phyloP scores from a whole-genome alignment of 1,139 yeast genomes.

The Yamadazyma mexicana region DNA sequence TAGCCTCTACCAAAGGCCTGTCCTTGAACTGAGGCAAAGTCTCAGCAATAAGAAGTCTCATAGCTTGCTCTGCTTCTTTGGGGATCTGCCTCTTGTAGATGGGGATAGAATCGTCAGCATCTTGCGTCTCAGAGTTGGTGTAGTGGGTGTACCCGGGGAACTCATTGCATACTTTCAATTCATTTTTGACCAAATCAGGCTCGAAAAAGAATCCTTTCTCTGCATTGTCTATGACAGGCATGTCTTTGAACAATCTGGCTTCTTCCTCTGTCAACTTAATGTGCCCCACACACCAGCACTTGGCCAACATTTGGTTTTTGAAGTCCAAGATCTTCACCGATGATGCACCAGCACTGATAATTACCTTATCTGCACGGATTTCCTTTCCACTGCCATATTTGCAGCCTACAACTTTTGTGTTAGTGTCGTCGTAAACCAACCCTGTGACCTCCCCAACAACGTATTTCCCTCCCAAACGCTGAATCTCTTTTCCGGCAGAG shows the following conservation, averaged over 20 bases:
- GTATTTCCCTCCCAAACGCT: slow-evolving; percentile 27
- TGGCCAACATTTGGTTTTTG: slow-evolving; percentile 20
- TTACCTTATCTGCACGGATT: slow-evolving; percentile 21
- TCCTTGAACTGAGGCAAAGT: slow-evolving; percentile 9
- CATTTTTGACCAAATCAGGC: slow-evolving; percentile 17
- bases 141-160: slow-evolving; percentile 16
- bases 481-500: slow-evolving; percentile 22
- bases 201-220: slow-evolving; percentile 26
- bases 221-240: slow-evolving; percentile 38
- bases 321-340: slow-evolving; percentile 30
- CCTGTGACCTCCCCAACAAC: slow-evolving; percentile 24
- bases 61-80: slow-evolving; percentile 3
- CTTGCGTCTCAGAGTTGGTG: slow-evolving; percentile 6
- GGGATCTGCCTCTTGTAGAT: slow-evolving; percentile 4
- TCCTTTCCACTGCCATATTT: slow-evolving; percentile 7
- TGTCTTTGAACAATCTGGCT: slow-evolving; percentile 20
- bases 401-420: slow-evolving; percentile 11
- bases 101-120: slow-evolving; percentile 5
- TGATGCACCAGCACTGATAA: slow-evolving; percentile 36
- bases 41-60: slow-evolving; percentile 14
- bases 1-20: slow-evolving; percentile 12
- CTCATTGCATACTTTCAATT: slow-evolving; percentile 14
- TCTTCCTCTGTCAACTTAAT: slow-evolving; percentile 31
- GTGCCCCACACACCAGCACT: slow-evolving; percentile 40
- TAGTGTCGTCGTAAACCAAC: slow-evolving; percentile 1